Conservation (phyloP, 163 green algal genomes). For the Scenedesmus sp. region DNA sequence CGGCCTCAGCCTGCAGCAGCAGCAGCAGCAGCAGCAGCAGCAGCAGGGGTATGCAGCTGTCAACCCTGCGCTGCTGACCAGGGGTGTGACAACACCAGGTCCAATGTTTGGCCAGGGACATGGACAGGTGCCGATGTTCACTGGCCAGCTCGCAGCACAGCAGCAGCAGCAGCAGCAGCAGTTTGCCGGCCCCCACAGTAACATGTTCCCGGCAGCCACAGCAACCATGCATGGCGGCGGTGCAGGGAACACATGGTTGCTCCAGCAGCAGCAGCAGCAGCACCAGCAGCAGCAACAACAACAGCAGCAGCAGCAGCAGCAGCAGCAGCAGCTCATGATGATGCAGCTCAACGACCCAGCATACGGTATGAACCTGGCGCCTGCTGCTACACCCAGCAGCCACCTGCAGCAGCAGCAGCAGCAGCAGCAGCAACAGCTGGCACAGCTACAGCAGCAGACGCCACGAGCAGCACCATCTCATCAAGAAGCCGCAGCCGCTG, state of each 20-base stretch:
- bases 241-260: neutral
- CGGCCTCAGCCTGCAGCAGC: neutral
- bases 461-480: neutral
- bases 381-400: neutral
- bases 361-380: neutral
- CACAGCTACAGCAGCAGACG: neutral
- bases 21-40: neutral
- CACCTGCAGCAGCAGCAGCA: neutral
- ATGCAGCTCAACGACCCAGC: neutral
- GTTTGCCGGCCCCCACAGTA: neutral
- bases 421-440: constrained; percentile 12
- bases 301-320: constrained; percentile 5
- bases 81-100: neutral
- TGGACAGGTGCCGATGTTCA: neutral
- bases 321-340: neutral
- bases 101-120: neutral
- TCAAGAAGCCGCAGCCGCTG: neutral
- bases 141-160: neutral
- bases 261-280: constrained; percentile 6
- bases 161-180: constrained; percentile 14
- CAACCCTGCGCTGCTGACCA: neutral
- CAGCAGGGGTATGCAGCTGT: neutral
- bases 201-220: neutral
- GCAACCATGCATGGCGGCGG: neutral
- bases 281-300: neutral